Conservation (phyloP, 106 monocot genomes). For the Narthecium ossifragum region DNA sequence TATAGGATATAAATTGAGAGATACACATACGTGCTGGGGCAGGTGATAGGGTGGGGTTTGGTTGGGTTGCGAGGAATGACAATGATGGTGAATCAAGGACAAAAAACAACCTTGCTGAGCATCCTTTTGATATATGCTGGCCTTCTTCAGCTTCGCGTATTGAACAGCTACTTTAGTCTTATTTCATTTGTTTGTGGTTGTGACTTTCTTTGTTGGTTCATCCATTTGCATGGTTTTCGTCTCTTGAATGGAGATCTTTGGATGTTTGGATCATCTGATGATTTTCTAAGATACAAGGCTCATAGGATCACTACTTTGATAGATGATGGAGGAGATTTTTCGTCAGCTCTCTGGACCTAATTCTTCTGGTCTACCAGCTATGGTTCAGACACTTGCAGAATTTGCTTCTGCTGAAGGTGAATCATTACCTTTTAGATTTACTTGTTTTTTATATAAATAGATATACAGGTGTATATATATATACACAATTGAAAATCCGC, state of each 20-base stretch:
- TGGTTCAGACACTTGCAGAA: conserved; percentile 97
- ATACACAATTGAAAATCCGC: conserved; percentile 5
- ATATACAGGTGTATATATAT: background rate
- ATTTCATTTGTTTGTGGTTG: too few species aligned
- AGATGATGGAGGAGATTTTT: conserved; percentile 99
- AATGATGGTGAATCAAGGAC: too few species aligned
- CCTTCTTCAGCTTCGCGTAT: too few species aligned
- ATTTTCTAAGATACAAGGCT: background rate
- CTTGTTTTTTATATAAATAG: conserved; percentile 6
- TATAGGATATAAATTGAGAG: too few species aligned
- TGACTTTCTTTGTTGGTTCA: background rate
- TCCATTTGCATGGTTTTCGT: background rate
- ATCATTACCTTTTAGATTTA: conserved; percentile 2
- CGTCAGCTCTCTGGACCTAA: conserved; percentile 80
- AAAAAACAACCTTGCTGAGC: too few species aligned
- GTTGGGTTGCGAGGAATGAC: too few species aligned
- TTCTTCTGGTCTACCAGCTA: conserved; percentile 71
- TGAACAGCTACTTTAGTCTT: too few species aligned
- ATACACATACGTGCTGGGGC: too few species aligned
- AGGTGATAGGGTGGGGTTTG: too few species aligned
- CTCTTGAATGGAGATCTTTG: background rate
- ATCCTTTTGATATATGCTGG: too few species aligned
- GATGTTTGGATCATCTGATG: background rate
- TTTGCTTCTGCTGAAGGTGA: conserved; percentile 86
- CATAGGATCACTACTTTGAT: background rate